These are phyloP conservation scores for Eruca vesicaria DNA, from an alignment of 441 rosid species.

Conservation along the genomic window DNA sequence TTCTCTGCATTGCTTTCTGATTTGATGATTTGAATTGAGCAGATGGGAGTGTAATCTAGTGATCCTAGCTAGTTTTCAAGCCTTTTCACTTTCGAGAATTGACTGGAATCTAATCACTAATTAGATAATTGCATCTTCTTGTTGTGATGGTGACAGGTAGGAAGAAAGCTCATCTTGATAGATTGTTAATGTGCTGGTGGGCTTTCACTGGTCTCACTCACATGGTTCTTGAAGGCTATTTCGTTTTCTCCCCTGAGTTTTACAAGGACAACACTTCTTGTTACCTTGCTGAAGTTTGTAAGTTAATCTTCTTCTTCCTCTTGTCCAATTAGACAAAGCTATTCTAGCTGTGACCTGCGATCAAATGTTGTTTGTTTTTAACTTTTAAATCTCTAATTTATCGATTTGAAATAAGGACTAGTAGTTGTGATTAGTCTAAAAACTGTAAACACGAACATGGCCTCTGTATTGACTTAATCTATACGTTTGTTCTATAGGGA, in stretches of 20 bases:
- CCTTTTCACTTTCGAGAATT: background rate
- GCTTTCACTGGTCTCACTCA: conserved; percentile 92
- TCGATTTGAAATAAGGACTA: no score
- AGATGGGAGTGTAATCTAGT: background rate
- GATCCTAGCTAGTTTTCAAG: background rate
- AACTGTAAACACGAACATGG: background rate
- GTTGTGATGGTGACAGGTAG: conserved; percentile 38
- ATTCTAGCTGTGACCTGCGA: no score
- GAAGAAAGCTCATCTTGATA: conserved; percentile 49
- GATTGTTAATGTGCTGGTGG: conserved; percentile 95
- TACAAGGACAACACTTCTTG: conserved; percentile 64
- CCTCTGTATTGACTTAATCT: background rate
- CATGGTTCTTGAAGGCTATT: conserved; percentile 80
- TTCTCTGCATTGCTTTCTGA: background rate
- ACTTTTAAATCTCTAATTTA: no score
- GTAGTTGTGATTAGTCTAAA: background rate
- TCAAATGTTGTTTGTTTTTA: no score
- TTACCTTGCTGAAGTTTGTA: conserved; percentile 92
- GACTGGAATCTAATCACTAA: background rate
- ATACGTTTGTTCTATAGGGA: conserved; percentile 48
- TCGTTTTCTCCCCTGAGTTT: conserved; percentile 84
- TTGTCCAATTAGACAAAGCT: background rate
- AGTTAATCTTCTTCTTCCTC: conserved; percentile 29
- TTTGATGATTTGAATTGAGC: background rate
- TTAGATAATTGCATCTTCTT: background rate